A percentile compares a stretch with the other conserved stretches of the same genome.
phyloP scores from a whole-genome alignment of 2,329 filamentous ascomycete species.

The Cordyceps farinosa region DNA sequence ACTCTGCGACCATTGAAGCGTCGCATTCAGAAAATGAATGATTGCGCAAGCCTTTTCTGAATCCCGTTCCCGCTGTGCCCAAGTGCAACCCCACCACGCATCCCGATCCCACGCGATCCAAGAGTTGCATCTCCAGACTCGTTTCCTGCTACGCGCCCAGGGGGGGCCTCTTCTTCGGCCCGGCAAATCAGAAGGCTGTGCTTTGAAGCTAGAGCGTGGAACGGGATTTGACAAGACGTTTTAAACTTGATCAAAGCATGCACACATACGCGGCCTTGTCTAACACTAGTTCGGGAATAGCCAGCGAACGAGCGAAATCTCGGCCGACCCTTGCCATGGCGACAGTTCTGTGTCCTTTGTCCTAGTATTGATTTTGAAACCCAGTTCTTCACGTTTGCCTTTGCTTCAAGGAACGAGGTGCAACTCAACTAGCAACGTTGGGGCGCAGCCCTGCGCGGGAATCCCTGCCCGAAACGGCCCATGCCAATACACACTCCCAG shows the following conservation, averaged over 20 bases:
- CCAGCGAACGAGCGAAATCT: not conserved
- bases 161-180: not conserved
- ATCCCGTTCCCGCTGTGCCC: slow-evolving; percentile 12
- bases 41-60: slow-evolving; percentile 17
- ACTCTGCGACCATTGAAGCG: not conserved
- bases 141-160: not conserved
- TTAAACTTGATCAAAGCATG: not conserved
- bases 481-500: not conserved
- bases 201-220: not conserved
- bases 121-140: not conserved
- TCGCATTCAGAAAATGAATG: slow-evolving; percentile 1
- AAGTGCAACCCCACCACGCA: not conserved
- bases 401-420: not conserved
- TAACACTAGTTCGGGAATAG: slow-evolving; percentile 3
- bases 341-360: not conserved
- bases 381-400: too few relatives aligned
- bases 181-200: not conserved
- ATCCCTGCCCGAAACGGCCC: not conserved
- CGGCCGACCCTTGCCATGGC: not conserved
- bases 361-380: not conserved
- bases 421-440: too few relatives aligned
- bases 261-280: slow-evolving; percentile 7
- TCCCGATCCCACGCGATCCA: not conserved
- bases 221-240: slow-evolving; percentile 1
- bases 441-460: not conserved